Conservation (phyloP, 352 stramenopile genomes). For the Pythium coloratum region DNA sequence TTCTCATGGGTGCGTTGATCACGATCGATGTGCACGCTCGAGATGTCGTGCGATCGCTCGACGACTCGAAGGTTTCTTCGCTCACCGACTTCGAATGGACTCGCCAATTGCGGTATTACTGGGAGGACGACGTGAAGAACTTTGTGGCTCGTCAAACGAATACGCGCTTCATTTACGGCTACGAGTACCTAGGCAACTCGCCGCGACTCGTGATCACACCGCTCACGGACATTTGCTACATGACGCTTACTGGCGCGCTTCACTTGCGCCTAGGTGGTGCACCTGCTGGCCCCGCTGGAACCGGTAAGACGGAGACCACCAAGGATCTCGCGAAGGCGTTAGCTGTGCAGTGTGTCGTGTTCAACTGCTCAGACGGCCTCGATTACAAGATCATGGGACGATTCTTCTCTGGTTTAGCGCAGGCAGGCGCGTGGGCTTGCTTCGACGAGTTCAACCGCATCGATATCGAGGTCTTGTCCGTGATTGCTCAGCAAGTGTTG, state of each 20-base stretch:
- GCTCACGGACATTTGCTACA: slow-evolving; percentile 89
- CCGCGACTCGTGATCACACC: slow-evolving; percentile 83
- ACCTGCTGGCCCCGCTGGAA: slow-evolving; percentile 91
- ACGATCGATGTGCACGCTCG: slow-evolving; percentile 92
- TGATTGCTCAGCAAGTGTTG: slow-evolving; percentile 96
- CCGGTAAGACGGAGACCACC: slow-evolving; percentile 94
- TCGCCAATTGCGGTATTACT: slow-evolving; percentile 88
- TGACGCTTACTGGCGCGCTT: slow-evolving; percentile 94
- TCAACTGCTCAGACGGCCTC: slow-evolving; percentile 95
- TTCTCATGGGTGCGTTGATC: slow-evolving; percentile 89
- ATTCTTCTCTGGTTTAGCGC: slow-evolving; percentile 94
- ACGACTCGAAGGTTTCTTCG: slow-evolving; percentile 75
- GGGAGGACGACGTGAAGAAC: slow-evolving; percentile 85
- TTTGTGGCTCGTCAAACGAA: slow-evolving; percentile 84
- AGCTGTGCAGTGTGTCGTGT: slow-evolving; percentile 94
- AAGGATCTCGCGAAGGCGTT: slow-evolving; percentile 94
- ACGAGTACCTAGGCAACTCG: slow-evolving; percentile 86
- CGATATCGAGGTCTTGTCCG: slow-evolving; percentile 94
- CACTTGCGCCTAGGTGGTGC: slow-evolving; percentile 92
- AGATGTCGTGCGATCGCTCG: slow-evolving; percentile 84
- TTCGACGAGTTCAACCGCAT: slow-evolving; percentile 91
- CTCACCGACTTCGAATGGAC: slow-evolving; percentile 92
- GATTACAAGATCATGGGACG: slow-evolving; percentile 97
- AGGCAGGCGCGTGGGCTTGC: slow-evolving; percentile 88
- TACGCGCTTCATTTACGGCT: slow-evolving; percentile 83